phyloP scores from a whole-genome alignment of 1,284 basidiomycete species.

The Mycena citricolor region DNA sequence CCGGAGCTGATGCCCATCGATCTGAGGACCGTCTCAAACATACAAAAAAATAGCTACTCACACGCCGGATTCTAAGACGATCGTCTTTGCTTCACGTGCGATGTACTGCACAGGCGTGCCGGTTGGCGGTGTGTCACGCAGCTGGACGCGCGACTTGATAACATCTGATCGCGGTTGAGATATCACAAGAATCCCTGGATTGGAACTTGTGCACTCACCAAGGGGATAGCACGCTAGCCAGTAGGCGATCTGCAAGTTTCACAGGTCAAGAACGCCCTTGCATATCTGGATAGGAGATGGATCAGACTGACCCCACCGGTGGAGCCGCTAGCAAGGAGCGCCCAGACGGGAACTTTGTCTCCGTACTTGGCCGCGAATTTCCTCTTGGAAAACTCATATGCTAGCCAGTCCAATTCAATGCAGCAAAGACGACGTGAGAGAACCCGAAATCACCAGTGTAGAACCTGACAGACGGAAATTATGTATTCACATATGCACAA shows the following conservation, averaged over 20 bases:
- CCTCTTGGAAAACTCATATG: slow-evolving; percentile 88
- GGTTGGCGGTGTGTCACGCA: slow-evolving; percentile 73
- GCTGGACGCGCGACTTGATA: slow-evolving; percentile 87
- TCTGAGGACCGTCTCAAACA: slow-evolving; percentile 17
- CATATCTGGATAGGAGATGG: not conserved
- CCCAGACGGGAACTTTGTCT: slow-evolving; percentile 79
- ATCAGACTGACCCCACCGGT: slow-evolving; percentile 76
- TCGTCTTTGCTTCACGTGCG: slow-evolving; percentile 60
- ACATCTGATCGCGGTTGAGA: slow-evolving; percentile 59
- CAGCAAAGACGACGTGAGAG: not conserved
- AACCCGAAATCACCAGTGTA: slow-evolving; percentile 59
- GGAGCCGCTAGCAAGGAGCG: slow-evolving; percentile 82
- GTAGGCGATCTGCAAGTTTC: slow-evolving; percentile 68
- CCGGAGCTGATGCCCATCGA: slow-evolving; percentile 46
- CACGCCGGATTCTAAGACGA: slow-evolving; percentile 77
- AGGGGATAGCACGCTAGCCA: slow-evolving; percentile 94
- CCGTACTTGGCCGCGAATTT: slow-evolving; percentile 65
- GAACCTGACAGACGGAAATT: slow-evolving; percentile 45
- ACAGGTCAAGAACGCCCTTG: not conserved
- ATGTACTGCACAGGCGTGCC: slow-evolving; percentile 85
- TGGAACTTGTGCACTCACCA: slow-evolving; percentile 39
- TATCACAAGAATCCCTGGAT: not conserved
- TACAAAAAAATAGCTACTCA: slow-evolving; percentile 41
- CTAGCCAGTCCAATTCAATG: slow-evolving; percentile 36
- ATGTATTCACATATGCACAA: not conserved